Evolutionary conservation across 192 early-diverging fungal genomes (phyloP), one percentile per base, ranked within the genome.

Genomic region (Rhizoclosmatium globosum): DNA sequence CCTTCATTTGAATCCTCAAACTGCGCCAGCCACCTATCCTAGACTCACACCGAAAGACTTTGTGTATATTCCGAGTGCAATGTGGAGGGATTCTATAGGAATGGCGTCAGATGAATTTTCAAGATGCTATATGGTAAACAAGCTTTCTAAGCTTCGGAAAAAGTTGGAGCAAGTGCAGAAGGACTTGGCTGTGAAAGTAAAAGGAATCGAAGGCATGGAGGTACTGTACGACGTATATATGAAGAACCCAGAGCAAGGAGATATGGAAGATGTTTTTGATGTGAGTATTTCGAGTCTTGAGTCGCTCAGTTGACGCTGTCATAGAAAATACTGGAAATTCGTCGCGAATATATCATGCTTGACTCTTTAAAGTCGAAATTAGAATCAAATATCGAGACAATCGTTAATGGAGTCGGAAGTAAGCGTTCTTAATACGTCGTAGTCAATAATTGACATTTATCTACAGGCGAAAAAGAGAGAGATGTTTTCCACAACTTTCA

Each of bases 321-420:
- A 1, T 82, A 93, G 86, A 84, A 81, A 60, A 84, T 93, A 17
- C 53, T 90, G 48, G 88, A 90, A 66, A 79, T 81, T 4, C 71
- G 83, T 2, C 77, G 90, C 3, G 85, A 92, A 9, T 78, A 90
- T 15, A 85, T 87, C 3, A 42, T 92, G 9, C 75, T 91, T 21
- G 74, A 84, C 48, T 87, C 85, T 2, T 70, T 82, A 67, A 71
- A 81, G 50, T 82, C 79, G 0, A 84, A 82, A 56, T 81, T 88
- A 2, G 77, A 93, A 42, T 85, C 90, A 2, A 87, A 91, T 75
- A 88, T 94, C 46, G 88, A 92, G 59, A 67, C 84, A 0, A 93
- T 95, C 60, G 82, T 91, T n/a, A 68, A 82, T 45, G 80, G 76
- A 3, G 87, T 93, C 31, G 92, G 94, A 81, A 89, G 93, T 92